Conservation (phyloP, 2,329 filamentous ascomycete species). For the Furcasterigmium furcatum region DNA sequence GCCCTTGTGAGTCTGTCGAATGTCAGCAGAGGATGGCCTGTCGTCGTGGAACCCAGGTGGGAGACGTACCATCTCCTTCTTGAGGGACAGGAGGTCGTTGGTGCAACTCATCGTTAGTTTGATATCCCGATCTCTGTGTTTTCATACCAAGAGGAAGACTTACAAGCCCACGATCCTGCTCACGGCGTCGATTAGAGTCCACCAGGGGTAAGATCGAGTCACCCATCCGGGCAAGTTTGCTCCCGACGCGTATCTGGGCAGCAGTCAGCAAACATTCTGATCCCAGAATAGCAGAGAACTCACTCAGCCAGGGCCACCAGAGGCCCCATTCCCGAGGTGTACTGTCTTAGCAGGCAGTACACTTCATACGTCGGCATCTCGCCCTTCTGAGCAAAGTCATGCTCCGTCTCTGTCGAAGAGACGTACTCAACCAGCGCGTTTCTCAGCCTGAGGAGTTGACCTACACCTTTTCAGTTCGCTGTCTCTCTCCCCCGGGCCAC, state of each 20-base stretch:
- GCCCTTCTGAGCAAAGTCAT: slow-evolving; percentile 5
- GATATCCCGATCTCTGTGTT: neutral
- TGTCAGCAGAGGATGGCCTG: no score
- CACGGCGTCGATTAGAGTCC: slow-evolving; percentile 6
- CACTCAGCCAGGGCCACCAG: slow-evolving; percentile 9
- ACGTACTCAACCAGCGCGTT: slow-evolving; percentile 8
- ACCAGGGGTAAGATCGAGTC: neutral
- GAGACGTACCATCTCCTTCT: slow-evolving; percentile 8
- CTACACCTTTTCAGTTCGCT: neutral
- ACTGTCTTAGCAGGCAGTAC: slow-evolving; percentile 6
- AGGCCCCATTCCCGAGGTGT: slow-evolving; percentile 8
- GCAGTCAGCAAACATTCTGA: slow-evolving; percentile 1
- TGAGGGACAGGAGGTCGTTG: slow-evolving; percentile 10
- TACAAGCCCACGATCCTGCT: slow-evolving; percentile 8
- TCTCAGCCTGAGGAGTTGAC: slow-evolving; percentile 2
- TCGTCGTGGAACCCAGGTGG: no score
- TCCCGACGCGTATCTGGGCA: slow-evolving; percentile 7
- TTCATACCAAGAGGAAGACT: neutral
- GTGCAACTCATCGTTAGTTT: neutral
- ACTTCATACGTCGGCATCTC: slow-evolving; percentile 5
- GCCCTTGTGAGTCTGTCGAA: no score
- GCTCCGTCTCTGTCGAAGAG: slow-evolving; percentile 7
- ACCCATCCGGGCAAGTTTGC: slow-evolving; percentile 1
- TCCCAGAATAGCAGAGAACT: neutral
- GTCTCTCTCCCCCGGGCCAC: no score